Evolutionary conservation across 768 basidiomycete species (phyloP), one percentile per base, ranked within the genome.

Genomic region (Panus rudis): DNA sequence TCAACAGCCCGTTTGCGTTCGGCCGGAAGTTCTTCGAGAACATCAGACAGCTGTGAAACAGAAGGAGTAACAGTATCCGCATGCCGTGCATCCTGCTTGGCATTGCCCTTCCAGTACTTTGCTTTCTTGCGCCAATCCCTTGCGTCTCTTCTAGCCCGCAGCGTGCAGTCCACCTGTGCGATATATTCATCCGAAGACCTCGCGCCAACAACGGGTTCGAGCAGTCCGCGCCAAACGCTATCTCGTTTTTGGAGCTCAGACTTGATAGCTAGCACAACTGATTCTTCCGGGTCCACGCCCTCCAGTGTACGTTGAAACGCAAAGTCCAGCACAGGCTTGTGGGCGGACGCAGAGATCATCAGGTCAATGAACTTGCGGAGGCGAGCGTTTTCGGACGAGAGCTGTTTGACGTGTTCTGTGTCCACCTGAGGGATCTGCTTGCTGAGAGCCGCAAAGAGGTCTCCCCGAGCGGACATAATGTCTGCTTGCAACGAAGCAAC

Each of bases 131-230:
- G 42, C 57, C 52, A 58, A 7, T 37, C 51, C 17, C 47, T 42
- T 13, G 47, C 28, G 11, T 52, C 47, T 26, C 46, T 27, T 3
- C 57, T 43, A 27, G 57, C 57, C 19, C 31, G 37, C 14, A 58
- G 52, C 39, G 57, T 55, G 46, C 52, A 53, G 17, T 45, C 28
- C 43, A 58, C 52, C 48, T 58, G 57, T 27, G 57, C 54, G 17
- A 48, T 41, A 35, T 58, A 58, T 27, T 55, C 54, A 24, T 37
- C 46, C 35, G 49, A 51, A 28, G 57, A 44, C 6, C 57, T 46
- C 40, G 38, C 37, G 37, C 56, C 56, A 10, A 44, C 41, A 20
- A 57, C 50, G 13, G 56, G 56, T 35, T 54, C 51, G 23, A 54
- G 53, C 6, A 57, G 56, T 20, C 14, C 20, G 16, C 50, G 41